phyloP scores from a whole-genome alignment of 1,284 basidiomycete genomes.

The Boletus sp. region DNA sequence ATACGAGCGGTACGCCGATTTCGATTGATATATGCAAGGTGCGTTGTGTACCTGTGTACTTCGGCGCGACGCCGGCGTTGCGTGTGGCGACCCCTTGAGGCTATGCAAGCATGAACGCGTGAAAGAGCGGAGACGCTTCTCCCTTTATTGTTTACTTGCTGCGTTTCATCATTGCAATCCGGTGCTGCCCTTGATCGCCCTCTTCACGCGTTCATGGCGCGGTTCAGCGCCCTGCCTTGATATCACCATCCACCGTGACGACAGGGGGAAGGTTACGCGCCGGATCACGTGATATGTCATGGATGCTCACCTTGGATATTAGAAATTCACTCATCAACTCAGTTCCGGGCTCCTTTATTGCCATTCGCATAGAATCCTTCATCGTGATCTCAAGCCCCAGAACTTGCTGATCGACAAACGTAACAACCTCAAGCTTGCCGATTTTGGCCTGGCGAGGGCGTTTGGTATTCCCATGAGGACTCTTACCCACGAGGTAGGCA shows the following conservation, averaged over 20 bases:
- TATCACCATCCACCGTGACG: conserved; percentile 21
- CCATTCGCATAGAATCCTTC: conserved; percentile 93
- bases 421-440: conserved; percentile 91
- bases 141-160: conserved; percentile 19
- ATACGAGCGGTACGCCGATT: conserved; percentile 66
- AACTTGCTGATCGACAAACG: conserved; percentile 92
- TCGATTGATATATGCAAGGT: conserved; percentile 85
- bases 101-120: conserved; percentile 7
- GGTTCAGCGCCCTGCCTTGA: conserved; percentile 15
- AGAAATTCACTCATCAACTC: conserved; percentile 91
- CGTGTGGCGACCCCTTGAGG: conserved; percentile 6
- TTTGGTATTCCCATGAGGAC: conserved; percentile 98
- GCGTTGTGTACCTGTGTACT: conserved; percentile 23
- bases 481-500: conserved; percentile 91
- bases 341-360: conserved; percentile 89
- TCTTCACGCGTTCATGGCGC: background rate
- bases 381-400: conserved; percentile 97
- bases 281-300: conserved; percentile 27
- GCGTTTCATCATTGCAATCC: conserved; percentile 2
- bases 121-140: conserved; percentile 13
- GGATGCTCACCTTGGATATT: conserved; percentile 11
- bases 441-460: conserved; percentile 94
- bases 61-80: background rate
- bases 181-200: conserved; percentile 1
- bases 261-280: conserved; percentile 25